Evolutionary conservation across 257 asterid genomes (phyloP).

Genomic region (Fraxinus cuspidata): DNA sequence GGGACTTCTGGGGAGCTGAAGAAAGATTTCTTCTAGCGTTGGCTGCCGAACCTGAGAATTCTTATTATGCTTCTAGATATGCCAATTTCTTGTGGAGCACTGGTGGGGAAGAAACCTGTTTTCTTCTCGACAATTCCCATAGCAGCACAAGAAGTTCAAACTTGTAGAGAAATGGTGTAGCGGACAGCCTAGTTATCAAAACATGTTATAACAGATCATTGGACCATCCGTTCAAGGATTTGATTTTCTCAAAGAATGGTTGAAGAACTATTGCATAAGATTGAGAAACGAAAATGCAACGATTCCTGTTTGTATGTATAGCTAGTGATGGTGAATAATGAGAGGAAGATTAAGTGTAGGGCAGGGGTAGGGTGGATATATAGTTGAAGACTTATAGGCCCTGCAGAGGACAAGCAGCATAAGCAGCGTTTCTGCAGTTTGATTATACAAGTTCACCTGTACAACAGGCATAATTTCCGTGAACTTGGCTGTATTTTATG

Average conservation of each 20-base stretch:
- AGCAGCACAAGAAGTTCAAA: conserved; percentile 17
- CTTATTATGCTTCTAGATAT: conserved; percentile 56
- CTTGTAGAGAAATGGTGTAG: conserved; percentile 21
- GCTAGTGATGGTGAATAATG: background rate
- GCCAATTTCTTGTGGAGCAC: conserved; percentile 88
- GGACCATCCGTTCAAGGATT: background rate
- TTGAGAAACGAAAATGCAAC: background rate
- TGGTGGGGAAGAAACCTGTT: conserved; percentile 86
- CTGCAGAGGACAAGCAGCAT: background rate
- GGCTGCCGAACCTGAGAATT: conserved; percentile 52
- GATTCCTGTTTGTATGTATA: background rate
- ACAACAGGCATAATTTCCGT: background rate
- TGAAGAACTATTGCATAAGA: background rate
- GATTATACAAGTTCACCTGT: background rate
- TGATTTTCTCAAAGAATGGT: background rate
- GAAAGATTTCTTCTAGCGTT: conserved; percentile 64
- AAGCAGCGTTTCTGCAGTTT: background rate
- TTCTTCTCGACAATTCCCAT: conserved; percentile 44
- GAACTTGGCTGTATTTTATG: background rate
- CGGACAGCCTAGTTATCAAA: background rate
- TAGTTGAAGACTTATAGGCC: background rate
- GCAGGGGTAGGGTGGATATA: background rate
- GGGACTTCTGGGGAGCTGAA: conserved; percentile 72
- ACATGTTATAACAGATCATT: background rate
- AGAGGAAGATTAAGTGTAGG: background rate